phyloP scores from a whole-genome alignment of 208 protist species.

The Trypanosoma avium region DNA sequence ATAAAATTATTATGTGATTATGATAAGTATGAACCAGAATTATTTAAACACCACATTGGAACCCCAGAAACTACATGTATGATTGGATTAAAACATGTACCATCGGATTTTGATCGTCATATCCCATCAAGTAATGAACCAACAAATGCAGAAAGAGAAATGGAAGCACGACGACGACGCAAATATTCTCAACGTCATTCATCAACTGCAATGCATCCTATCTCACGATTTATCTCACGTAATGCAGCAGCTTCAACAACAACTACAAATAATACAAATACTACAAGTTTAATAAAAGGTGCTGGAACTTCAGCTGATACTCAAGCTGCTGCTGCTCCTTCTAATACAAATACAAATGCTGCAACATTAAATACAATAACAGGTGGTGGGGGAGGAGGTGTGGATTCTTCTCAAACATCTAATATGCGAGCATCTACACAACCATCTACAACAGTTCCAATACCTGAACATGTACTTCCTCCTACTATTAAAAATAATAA shows the following conservation, averaged over 20 bases:
- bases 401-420: neutral
- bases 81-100: slow-evolving; percentile 60
- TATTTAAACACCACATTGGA: slow-evolving; percentile 85
- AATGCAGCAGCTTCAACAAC: too few relatives aligned
- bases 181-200: too few relatives aligned
- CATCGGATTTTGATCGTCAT: slow-evolving; percentile 62
- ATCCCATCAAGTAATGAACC: slow-evolving; percentile 60
- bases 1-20: slow-evolving; percentile 84
- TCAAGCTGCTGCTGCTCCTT: neutral
- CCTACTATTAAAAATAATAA: neutral
- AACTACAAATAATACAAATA: too few relatives aligned
- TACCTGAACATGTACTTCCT: slow-evolving; percentile 6
- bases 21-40: slow-evolving; percentile 86
- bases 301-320: neutral
- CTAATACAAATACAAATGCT: neutral
- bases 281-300: neutral
- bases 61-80: slow-evolving; percentile 65
- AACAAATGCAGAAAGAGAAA: slow-evolving; percentile 63
- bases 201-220: too few relatives aligned
- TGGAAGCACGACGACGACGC: slow-evolving; percentile 34
- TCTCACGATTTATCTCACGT: too few relatives aligned
- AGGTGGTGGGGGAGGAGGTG: neutral
- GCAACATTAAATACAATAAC: neutral
- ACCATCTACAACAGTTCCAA: neutral
- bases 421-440: neutral